phyloP scores from a whole-genome alignment of 1,284 basidiomycete genomes.

The Ceratobasidium sp. region DNA sequence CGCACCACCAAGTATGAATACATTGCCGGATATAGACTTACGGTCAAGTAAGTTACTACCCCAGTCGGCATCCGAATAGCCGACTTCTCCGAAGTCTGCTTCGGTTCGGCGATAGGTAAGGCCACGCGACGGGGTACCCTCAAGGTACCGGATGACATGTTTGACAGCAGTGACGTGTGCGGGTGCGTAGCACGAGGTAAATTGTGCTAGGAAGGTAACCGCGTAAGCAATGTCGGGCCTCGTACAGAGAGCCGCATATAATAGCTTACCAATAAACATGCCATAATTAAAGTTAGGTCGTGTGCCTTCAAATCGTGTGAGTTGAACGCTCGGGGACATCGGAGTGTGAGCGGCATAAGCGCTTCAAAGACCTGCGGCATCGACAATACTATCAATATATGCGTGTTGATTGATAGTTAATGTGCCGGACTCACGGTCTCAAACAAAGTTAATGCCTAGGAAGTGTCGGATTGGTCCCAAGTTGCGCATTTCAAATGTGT shows the following conservation, averaged over 20 bases:
- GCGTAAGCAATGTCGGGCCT: conserved; percentile 62
- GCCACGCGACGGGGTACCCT: conserved; percentile 52
- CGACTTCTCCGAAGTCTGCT: not conserved
- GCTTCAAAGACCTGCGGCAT: conserved; percentile 2
- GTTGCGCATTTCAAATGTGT: conserved; percentile 26
- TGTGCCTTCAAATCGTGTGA: not conserved
- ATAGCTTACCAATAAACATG: conserved; percentile 60
- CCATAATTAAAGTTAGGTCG: conserved; percentile 52
- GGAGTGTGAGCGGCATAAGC: conserved; percentile 12
- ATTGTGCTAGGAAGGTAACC: conserved; percentile 59
- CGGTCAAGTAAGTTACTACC: conserved; percentile 35
- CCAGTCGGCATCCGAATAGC: conserved; percentile 43
- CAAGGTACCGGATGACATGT: conserved; percentile 58
- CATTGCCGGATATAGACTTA: conserved; percentile 55
- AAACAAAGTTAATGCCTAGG: conserved; percentile 31
- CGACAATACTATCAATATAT: conserved; percentile 37
- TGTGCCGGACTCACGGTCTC: not conserved
- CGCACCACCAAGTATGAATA: conserved; percentile 51
- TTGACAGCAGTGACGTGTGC: conserved; percentile 59
- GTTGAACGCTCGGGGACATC: not conserved
- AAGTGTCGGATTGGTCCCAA: conserved; percentile 18
- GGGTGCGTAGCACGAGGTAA: conserved; percentile 56
- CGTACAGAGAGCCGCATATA: conserved; percentile 61
- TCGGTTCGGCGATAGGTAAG: not conserved
- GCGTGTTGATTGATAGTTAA: conserved; percentile 21